Conservation (phyloP, 164 flowering plant genomes). For the Vitis cinerea region DNA sequence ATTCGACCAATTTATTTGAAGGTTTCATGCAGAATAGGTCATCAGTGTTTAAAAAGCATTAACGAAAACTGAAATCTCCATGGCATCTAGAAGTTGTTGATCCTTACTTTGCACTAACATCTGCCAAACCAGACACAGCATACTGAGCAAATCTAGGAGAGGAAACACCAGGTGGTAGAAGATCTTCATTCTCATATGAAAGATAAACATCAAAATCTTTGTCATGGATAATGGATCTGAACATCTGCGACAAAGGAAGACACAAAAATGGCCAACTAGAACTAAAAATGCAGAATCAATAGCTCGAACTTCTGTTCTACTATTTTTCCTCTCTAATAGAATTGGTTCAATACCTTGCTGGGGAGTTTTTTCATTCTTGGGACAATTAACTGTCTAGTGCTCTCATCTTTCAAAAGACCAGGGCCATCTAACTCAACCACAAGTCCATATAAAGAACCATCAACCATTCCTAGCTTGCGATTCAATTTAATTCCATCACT, state of each 20-base stretch:
- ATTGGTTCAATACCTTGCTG: constrained; percentile 62
- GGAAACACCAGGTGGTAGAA: constrained; percentile 77
- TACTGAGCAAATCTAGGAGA: constrained; percentile 72
- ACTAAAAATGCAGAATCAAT: not conserved
- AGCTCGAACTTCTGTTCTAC: not conserved
- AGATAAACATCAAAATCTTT: constrained; percentile 94
- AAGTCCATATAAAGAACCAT: constrained; percentile 91
- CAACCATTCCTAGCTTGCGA: constrained; percentile 92
- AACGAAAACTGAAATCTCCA: constrained; percentile 1
- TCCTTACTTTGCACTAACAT: constrained; percentile 82
- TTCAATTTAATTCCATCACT: constrained; percentile 99
- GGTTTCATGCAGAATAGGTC: not conserved
- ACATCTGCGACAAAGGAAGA: constrained; percentile 54
- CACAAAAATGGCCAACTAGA: constrained; percentile 6
- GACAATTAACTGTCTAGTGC: constrained; percentile 63
- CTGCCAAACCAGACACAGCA: constrained; percentile 74
- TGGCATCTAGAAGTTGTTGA: constrained; percentile 1
- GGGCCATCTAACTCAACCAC: constrained; percentile 71
- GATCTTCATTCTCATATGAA: constrained; percentile 65
- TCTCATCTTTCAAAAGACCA: constrained; percentile 66
- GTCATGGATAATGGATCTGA: constrained; percentile 65
- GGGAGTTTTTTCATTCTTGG: constrained; percentile 90
- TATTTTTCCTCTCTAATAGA: not conserved
- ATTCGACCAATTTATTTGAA: not conserved
- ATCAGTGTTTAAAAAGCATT: not conserved